Evolutionary conservation across 2,329 filamentous ascomycete genomes (phyloP).

Genomic region (Pseudocercospora eumusae): DNA sequence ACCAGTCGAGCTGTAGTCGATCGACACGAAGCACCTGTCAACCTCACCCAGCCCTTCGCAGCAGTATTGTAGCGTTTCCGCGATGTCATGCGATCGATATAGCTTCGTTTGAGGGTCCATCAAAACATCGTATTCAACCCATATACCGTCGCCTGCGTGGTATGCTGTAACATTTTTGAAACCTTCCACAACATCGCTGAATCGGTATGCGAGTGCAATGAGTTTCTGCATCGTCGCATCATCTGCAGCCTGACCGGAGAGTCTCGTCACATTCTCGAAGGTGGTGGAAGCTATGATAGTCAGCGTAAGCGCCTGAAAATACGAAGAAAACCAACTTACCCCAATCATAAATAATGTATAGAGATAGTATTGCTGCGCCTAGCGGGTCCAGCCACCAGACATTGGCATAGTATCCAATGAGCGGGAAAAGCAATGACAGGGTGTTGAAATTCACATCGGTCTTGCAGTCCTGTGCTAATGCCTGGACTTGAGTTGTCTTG

Average conservation of each 20-base stretch:
- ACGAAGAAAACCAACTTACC: conserved; percentile 41
- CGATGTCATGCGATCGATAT: conserved; percentile 59
- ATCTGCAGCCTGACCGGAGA: conserved; percentile 60
- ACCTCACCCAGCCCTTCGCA: conserved; percentile 57
- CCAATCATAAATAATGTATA: conserved; percentile 72
- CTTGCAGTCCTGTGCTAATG: conserved; percentile 64
- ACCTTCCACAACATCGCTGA: conserved; percentile 39
- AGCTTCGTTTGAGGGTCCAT: conserved; percentile 57
- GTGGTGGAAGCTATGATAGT: conserved; percentile 47
- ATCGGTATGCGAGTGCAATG: conserved; percentile 58
- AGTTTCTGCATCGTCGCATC: conserved; percentile 58
- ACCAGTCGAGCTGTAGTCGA: conserved; percentile 49
- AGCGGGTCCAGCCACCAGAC: conserved; percentile 69
- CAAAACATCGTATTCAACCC: conserved; percentile 63
- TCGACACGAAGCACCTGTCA: conserved; percentile 55
- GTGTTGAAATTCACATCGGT: conserved; percentile 67
- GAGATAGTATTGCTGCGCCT: conserved; percentile 62
- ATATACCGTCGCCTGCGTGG: conserved; percentile 63
- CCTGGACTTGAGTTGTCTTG: conserved; percentile 65
- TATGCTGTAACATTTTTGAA: conserved; percentile 53
- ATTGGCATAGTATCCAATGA: conserved; percentile 59
- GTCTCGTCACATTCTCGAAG: conserved; percentile 59
- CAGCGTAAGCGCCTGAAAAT: background rate
- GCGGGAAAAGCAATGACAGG: conserved; percentile 62
- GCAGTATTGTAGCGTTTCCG: conserved; percentile 66